These are phyloP conservation scores for Phytophthora hybrid DNA, from an alignment of 352 stramenopile species.

Conservation along the genomic window DNA sequence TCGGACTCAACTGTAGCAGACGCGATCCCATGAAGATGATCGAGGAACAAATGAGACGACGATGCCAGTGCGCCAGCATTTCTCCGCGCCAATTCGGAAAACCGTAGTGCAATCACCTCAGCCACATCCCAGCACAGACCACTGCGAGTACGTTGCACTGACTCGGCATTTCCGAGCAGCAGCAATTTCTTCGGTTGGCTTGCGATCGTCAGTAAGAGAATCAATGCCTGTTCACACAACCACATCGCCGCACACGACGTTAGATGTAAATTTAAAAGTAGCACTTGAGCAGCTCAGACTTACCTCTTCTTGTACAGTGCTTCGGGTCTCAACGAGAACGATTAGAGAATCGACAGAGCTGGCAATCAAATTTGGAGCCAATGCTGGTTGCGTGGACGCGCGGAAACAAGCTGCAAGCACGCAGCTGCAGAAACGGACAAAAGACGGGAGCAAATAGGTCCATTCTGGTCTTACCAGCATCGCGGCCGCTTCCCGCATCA, in stretches of 20 bases:
- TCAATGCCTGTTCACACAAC: slow-evolving; percentile 54
- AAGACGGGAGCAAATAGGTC: slow-evolving; percentile 50
- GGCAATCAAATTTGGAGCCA: slow-evolving; percentile 53
- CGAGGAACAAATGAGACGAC: slow-evolving; percentile 79
- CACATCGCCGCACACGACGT: neutral
- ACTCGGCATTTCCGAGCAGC: slow-evolving; percentile 46
- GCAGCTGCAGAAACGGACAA: slow-evolving; percentile 66
- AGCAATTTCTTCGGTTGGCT: slow-evolving; percentile 75
- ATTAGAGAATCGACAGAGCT: slow-evolving; percentile 52
- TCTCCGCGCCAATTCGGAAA: slow-evolving; percentile 52
- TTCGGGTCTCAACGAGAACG: slow-evolving; percentile 47
- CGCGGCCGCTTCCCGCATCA: slow-evolving; percentile 40
- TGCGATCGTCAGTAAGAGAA: slow-evolving; percentile 70
- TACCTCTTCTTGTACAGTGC: slow-evolving; percentile 70
- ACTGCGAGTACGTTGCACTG: slow-evolving; percentile 43
- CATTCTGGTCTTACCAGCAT: slow-evolving; percentile 57
- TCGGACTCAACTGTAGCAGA: slow-evolving; percentile 43
- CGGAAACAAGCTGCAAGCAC: slow-evolving; percentile 60
- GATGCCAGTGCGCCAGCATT: slow-evolving; percentile 54
- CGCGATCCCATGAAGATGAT: slow-evolving; percentile 78
- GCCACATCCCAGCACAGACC: slow-evolving; percentile 74
- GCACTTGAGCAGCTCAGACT: neutral
- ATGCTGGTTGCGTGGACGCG: slow-evolving; percentile 32
- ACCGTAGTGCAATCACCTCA: slow-evolving; percentile 53
- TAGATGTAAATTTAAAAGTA: neutral